Percentiles rank a stretch among this genome's conserved stretches.
Evolutionary conservation across 495 filamentous ascomycete genomes (phyloP).

Genomic region (Tuber indicum): DNA sequence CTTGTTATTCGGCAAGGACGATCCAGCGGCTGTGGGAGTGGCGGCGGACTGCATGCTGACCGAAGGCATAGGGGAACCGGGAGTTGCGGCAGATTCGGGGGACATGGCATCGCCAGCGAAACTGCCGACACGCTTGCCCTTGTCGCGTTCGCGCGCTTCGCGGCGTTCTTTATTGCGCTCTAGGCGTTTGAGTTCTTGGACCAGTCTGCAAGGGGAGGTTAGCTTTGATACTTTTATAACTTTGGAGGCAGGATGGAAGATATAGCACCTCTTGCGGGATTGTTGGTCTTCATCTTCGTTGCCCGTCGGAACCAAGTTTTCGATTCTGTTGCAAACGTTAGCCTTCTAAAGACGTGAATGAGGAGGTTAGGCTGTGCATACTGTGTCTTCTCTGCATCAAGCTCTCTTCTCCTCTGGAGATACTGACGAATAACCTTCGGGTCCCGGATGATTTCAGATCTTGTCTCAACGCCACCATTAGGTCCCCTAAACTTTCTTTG

Average conservation of each 20-base stretch:
- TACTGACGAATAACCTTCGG: slow-evolving; percentile 48
- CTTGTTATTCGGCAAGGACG: slow-evolving; percentile 36
- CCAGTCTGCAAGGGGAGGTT: slow-evolving; percentile 46
- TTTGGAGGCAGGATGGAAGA: not conserved
- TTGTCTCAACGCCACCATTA: slow-evolving; percentile 54
- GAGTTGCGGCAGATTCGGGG: slow-evolving; percentile 36
- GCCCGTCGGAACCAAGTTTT: slow-evolving; percentile 63
- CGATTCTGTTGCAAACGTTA: slow-evolving; percentile 46
- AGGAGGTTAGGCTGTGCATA: slow-evolving; percentile 44
- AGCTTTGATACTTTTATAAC: not conserved
- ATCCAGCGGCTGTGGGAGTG: slow-evolving; percentile 31
- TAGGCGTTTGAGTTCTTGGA: slow-evolving; percentile 71
- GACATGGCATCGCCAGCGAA: slow-evolving; percentile 51
- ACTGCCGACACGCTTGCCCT: slow-evolving; percentile 43
- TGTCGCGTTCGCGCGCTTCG: slow-evolving; percentile 74
- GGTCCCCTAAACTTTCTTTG: slow-evolving; percentile 57
- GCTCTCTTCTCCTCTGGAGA: slow-evolving; percentile 48
- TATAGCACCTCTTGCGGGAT: slow-evolving; percentile 49
- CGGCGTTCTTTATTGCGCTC: slow-evolving; percentile 86
- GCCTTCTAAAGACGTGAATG: slow-evolving; percentile 12
- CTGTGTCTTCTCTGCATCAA: slow-evolving; percentile 63
- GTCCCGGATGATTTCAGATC: slow-evolving; percentile 44
- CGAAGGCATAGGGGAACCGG: slow-evolving; percentile 30
- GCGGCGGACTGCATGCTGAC: not conserved
- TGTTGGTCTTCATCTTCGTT: slow-evolving; percentile 63